Evolutionary conservation across 2,329 filamentous ascomycete genomes (phyloP), one percentile per base, ranked within the genome.

Genomic region (Pseudopyrenochaeta lycopersici): DNA sequence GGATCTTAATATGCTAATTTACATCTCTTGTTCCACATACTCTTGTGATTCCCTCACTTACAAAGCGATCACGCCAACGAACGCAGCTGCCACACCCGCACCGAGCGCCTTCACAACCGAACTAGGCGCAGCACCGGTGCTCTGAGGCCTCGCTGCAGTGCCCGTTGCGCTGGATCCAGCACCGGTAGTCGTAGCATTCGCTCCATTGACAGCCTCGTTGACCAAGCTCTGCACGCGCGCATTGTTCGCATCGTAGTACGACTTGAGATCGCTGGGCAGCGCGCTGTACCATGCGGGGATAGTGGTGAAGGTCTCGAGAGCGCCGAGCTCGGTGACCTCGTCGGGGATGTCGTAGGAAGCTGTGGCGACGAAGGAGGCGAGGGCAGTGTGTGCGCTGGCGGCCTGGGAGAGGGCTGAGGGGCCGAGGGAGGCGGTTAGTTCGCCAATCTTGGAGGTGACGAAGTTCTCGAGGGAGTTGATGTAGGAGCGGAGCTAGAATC

Each of bases 191-290:
- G 60, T 56, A 32, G 56, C 47, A n/a, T 52, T 54, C 2, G 45
- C 31, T 17, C 57, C 57, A 12, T 49, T 41, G 17, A 51, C 52
- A 6, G 56, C 63, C 46, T 61, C 52, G 21, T 61, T 54, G 20
- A 66, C 20, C 9, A 66, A 40, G 12, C 53, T 57, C 55, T 66
- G 62, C 1, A 62, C 58, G 4, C 45, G 42, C 12, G 49, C 32
- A 41, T 66, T 66, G 44, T 62, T 58, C 35, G 46, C 48, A 17
- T 68, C 66, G 20, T 66, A 65, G 54, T 67, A 65, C 36, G 53
- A 59, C 58, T 63, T 66, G 17, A 69, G 47, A 20, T 69, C 57
- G 48, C 52, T 61, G 2, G 66, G 66, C 12, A 69, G 57, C 31
- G 63, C 64, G 18, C 46, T 58, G 51, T 67, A 69, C 66, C 66